A percentile compares a stretch with the other conserved stretches of the same genome.
Conservation (phyloP, 768 basidiomycete genomes). For the Pleurotus cornucopiae region DNA sequence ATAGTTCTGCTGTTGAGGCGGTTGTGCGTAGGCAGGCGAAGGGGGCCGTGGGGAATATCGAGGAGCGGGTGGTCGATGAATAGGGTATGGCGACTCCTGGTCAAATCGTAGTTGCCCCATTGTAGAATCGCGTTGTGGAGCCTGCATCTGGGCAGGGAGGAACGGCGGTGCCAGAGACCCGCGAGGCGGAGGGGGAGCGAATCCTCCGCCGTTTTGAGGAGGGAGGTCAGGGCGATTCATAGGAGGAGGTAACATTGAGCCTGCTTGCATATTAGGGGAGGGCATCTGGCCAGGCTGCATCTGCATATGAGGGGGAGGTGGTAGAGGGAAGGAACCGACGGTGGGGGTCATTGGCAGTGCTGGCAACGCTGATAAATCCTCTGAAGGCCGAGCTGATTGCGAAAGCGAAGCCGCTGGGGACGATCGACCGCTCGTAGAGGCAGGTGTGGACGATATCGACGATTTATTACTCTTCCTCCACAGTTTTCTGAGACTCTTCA, state of each 20-base stretch:
- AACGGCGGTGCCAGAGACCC: conserved; percentile 10
- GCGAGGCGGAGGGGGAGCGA: neutral
- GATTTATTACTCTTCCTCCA: conserved; percentile 74
- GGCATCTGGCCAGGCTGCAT: no score
- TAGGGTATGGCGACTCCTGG: conserved; percentile 70
- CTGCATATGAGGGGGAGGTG: conserved; percentile 29
- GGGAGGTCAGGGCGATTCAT: conserved; percentile 18
- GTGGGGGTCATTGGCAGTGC: conserved; percentile 17
- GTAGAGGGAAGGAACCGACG: conserved; percentile 28
- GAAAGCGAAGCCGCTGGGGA: conserved; percentile 1
- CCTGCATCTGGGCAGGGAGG: conserved; percentile 29
- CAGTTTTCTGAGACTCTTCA: conserved; percentile 68
- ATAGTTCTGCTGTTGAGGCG: conserved; percentile 15
- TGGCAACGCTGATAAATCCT: neutral
- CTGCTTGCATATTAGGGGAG: no score
- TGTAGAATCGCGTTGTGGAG: conserved; percentile 23
- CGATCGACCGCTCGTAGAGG: conserved; percentile 39
- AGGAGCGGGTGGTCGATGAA: conserved; percentile 25
- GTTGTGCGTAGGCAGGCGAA: conserved; percentile 21
- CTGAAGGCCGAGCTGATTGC: conserved; percentile 3
- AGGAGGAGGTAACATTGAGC: conserved; percentile 27
- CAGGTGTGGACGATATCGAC: conserved; percentile 40
- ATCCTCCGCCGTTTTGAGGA: conserved; percentile 21
- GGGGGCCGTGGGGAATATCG: conserved; percentile 16
- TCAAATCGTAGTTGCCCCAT: conserved; percentile 61